phyloP scores from a whole-genome alignment of 2,329 filamentous ascomycete species.

The Fusarium sp. region DNA sequence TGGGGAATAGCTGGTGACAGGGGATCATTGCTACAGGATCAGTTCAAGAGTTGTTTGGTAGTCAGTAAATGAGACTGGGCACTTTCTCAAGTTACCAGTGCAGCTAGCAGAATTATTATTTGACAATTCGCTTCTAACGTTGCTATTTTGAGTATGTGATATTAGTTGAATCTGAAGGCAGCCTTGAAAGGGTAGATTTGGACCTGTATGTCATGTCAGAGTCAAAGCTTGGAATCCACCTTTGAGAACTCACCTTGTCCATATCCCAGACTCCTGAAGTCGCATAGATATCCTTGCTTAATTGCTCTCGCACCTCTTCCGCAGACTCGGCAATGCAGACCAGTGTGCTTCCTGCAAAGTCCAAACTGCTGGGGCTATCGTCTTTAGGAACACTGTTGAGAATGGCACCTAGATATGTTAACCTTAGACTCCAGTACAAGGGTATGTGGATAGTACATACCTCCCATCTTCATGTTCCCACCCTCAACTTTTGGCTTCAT shows the following conservation, averaged over 20 bases:
- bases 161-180: conserved; percentile 52
- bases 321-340: conserved; percentile 73
- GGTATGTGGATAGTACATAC: conserved; percentile 52
- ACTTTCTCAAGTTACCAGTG: background rate
- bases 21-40: background rate
- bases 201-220: conserved; percentile 50
- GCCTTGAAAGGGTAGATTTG: conserved; percentile 64
- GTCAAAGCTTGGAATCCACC: too few relatives aligned
- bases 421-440: background rate
- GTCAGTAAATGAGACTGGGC: conserved; percentile 5
- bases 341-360: conserved; percentile 80
- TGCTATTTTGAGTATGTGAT: too few relatives aligned
- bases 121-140: too few relatives aligned
- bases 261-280: conserved; percentile 83
- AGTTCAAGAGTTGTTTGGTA: background rate
- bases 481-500: conserved; percentile 64
- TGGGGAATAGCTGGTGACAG: background rate
- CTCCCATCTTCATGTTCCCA: conserved; percentile 73
- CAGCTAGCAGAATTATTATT: conserved; percentile 2
- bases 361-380: conserved; percentile 66
- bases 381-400: conserved; percentile 74
- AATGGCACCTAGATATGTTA: conserved; percentile 66
- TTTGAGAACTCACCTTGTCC: conserved; percentile 65
- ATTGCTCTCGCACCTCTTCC: conserved; percentile 74
- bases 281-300: conserved; percentile 80